Evolutionary conservation across 352 stramenopile genomes (phyloP), one percentile per base, ranked within the genome.

Genomic region (Globisporangium barbulae): DNA sequence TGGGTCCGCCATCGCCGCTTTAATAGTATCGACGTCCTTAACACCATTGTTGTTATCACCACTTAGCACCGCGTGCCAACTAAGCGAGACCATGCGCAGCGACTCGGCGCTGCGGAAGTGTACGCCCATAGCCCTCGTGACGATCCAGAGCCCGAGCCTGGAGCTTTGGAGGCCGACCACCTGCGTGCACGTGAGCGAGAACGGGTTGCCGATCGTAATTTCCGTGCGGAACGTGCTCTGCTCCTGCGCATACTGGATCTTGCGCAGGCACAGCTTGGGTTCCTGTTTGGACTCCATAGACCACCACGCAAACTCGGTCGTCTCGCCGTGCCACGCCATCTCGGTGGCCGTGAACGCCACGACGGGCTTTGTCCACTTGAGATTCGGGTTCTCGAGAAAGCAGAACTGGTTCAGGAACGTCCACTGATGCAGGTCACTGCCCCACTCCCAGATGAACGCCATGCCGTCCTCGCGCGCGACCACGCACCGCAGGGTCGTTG

Each of bases 371-470:
- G 82, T 94, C 85, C 82, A 93, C 67, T 87, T 79, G n/a, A 94
- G 70, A 56, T 93, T 94, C 5, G 82, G 76, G 63, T 94, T 93
- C 58, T 88, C 77, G 19, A 94, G 65, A 42, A 94, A 91, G 64
- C 80, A 89, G 54, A 94, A 83, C 37, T 75, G 71, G 66, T 94
- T 96, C 15, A 94, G 64, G 73, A 88, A 96, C 10, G 80, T 85
- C 88, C 85, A 96, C 56, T 85, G 78, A 56, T 85, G 76, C 41
- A 92, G 63, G 67, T 96, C 85, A 7, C 67, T 71, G 44, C 85
- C 77, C 88, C 88, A 96, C 53, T 96, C 85, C 88, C 88, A 96
- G 21, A 94, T 59, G 68, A 87, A 93, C 39, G 78, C 83, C 73
- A 89, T 80, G 28, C 88, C 88, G 60, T 96, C 88, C 56, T 92